These are phyloP conservation scores for Ganoderma lingzhi DNA, from an alignment of 1,284 basidiomycete species.

Conservation along the genomic window DNA sequence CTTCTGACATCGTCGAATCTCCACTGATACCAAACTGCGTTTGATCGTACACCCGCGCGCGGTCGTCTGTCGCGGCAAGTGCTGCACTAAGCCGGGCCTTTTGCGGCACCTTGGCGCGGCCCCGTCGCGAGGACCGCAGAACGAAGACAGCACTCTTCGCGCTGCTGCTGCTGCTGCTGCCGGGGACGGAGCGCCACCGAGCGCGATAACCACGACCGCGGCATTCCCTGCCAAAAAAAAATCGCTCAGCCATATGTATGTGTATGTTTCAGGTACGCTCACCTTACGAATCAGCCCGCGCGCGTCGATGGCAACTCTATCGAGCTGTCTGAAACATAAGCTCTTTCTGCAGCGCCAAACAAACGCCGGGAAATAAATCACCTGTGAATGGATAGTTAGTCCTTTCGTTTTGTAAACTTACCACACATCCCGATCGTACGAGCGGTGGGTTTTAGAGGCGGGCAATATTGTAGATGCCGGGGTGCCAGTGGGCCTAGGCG, in stretches of 20 bases:
- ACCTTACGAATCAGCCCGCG: background rate
- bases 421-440: background rate
- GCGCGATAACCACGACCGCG: constrained; percentile 1
- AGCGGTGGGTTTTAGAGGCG: too few species aligned
- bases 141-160: background rate
- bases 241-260: background rate
- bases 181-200: background rate
- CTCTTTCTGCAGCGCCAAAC: background rate
- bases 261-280: background rate
- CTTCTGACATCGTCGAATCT: constrained; percentile 3
- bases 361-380: background rate
- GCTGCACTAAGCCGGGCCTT: background rate
- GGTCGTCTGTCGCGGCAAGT: background rate
- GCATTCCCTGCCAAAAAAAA: background rate
- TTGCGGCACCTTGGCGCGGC: background rate
- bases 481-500: too few species aligned
- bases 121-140: background rate
- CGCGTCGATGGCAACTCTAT: background rate
- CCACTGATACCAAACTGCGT: background rate
- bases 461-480: background rate
- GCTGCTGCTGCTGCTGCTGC: background rate
- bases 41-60: background rate
- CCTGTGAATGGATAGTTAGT: background rate
- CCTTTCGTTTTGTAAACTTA: background rate
- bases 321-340: background rate